A percentile compares a stretch with the other conserved stretches of the same genome.
phyloP scores from a whole-genome alignment of 345 rosid genomes.

The Murraya koenigii region DNA sequence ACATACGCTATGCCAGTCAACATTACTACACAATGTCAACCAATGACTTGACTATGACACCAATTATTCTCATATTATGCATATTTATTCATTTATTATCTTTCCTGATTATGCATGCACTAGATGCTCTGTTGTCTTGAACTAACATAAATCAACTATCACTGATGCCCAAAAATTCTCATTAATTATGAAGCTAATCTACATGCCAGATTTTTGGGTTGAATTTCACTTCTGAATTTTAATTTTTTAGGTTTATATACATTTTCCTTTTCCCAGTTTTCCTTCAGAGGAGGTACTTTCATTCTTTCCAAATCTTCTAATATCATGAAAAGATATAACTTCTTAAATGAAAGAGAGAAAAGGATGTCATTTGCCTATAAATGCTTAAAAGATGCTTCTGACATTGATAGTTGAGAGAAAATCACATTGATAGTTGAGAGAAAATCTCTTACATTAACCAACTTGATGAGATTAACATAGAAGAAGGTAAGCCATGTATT shows the following conservation, averaged over 20 bases:
- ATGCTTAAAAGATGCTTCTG: constrained; percentile 57
- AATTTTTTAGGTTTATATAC: not conserved
- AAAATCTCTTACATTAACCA: constrained; percentile 68
- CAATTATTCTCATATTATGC: no score
- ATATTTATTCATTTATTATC: no score
- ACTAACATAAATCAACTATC: no score
- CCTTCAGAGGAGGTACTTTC: not conserved
- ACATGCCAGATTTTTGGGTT: not conserved
- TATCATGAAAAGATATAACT: no score
- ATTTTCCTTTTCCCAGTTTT: not conserved
- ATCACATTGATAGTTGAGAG: constrained; percentile 92
- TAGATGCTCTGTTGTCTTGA: no score
- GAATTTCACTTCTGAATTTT: not conserved
- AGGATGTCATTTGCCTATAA: no score
- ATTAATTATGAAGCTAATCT: no score
- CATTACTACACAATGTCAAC: not conserved
- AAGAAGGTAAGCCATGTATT: constrained; percentile 55
- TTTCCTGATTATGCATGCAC: no score
- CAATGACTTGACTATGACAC: no score
- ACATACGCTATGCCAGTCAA: not conserved
- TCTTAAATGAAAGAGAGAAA: no score
- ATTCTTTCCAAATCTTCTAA: not conserved
- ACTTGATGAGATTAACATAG: constrained; percentile 62
- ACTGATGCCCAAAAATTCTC: no score
- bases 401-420: no score